Conservation (phyloP, 345 rosid genomes). For the Arabidopsis suecica region DNA sequence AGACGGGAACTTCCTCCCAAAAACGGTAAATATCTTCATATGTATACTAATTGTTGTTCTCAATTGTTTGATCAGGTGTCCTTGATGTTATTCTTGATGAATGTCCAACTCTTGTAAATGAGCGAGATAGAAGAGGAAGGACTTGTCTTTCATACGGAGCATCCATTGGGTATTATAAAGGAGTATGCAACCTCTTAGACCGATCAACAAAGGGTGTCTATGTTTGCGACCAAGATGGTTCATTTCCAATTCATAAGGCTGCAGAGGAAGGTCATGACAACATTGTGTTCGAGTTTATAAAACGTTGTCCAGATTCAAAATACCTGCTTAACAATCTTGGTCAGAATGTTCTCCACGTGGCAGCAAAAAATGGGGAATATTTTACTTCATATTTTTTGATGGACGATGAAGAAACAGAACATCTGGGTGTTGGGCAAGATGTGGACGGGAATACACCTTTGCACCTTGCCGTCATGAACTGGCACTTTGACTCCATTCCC, state of each 20-base stretch:
- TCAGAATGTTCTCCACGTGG: not conserved
- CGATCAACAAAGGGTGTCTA: not conserved
- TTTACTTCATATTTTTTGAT: no score
- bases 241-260: not conserved
- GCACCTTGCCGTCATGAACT: not conserved
- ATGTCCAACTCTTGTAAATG: not conserved
- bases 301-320: not conserved
- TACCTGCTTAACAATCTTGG: not conserved
- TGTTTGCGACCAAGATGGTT: not conserved
- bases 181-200: not conserved
- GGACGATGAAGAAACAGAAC: no score
- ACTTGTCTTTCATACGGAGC: not conserved
- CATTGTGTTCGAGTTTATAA: not conserved
- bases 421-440: not conserved
- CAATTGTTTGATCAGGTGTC: not conserved
- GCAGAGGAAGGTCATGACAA: not conserved
- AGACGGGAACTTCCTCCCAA: not conserved
- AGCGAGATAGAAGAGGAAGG: not conserved
- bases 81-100: not conserved
- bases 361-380: not conserved
- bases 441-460: slow-evolving; percentile 5
- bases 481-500: not conserved
- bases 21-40: not conserved
- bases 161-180: not conserved
- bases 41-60: not conserved